Base-by-base conservation (phyloP, 2,329 filamentous ascomycete genomes). In the Diaporthe sp. region DNA sequence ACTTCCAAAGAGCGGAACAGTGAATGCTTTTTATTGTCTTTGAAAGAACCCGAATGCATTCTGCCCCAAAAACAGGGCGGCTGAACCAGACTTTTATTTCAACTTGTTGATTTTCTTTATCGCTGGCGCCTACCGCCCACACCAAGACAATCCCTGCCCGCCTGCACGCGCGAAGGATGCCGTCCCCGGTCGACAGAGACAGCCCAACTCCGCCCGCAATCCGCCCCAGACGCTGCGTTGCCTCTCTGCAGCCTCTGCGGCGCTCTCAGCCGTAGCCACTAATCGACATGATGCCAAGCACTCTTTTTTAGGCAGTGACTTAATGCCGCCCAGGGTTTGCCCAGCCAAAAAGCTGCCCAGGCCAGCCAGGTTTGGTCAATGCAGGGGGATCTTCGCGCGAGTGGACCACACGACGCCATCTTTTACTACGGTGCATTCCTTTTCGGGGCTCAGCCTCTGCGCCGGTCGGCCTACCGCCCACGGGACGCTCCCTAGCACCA, bases 301-400 rank as follows among this genome's bases (percentile, higher is more conserved):
- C 31, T 9, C 65, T 10, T 51, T 28, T 68, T 68, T 53, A 68
- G 65, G 65, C 65, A 68, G 65, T 53, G 34, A 53, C 47, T 28
- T 68, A 5, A 28, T 53, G 10, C 34, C 15, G 31, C 31, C 47
- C 65, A 51, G 44, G 63, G 28, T 17, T 10, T 31, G 2, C 3
- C 58, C 57, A 39, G 37, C 37, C 10, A 39, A 37, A 39, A 15
- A 34, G 28, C 39, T 15, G 61, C 25, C 61, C 25, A 49, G 42
- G 61, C 42, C 31, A 31, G 34, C 34, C 61, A 51, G 61, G 17
- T 8, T 12, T 17, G 61, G 28, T 28, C 17, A 15, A n/a, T 20
- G 28, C 61, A 49, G 28, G 25, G 61, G 61, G 61, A 49, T 49
- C 42, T 49, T 65, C 25, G n/a, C 39, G 34, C 25, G 60, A 22